Base-by-base conservation (phyloP, 495 filamentous ascomycete genomes). In the Penicilliopsis zonata region DNA sequence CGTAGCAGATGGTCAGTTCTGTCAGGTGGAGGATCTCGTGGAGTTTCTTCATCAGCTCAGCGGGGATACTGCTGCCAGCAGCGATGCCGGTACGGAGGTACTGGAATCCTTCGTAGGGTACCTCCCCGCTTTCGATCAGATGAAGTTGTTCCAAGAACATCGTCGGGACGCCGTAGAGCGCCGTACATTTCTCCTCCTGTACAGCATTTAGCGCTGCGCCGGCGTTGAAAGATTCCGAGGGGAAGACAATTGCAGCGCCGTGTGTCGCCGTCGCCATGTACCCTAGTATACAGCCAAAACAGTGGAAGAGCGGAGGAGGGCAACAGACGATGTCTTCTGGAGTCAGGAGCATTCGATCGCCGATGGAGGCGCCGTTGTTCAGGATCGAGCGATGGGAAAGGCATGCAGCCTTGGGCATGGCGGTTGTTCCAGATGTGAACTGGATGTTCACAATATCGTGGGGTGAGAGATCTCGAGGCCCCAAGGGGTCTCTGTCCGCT, bases 181-280 rank as follows among this genome's bases (percentile, higher is more conserved):
- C 88, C 0, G 86, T 94, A 28, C 76, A 85, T 18, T 59, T 61
- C 44, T 90, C 78, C 41, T 81, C 78, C 41, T 80, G 77, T 2
- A 86, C 76, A 28, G 81, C 58, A 29, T 72, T 46, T 3, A 98
- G 62, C 0, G 82, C 66, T 1, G 81, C 82, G 9, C 59, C 47
- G 3, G 87, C 80, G 52, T 94, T 76, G 61, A 95, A 98, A 4
- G 83, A 80, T 47, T 93, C 86, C 2, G 74, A 63, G 0, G 88
- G 84, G 47, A 94, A 92, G 12, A 94, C 75, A 44, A 95, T 86
- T 19, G 74, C 59, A 1, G 82, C 74, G 34, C 80, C 90, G 25
- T 87, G 86, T 0, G 87, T 94, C 9, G 81, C 85, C 1, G 82
- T 88, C 0, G 90, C 90, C 82, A 94, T 90, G 54, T 88, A 90